Base-by-base conservation (phyloP, 139 green algal genomes). In the Zygnema circumcarinatum region DNA sequence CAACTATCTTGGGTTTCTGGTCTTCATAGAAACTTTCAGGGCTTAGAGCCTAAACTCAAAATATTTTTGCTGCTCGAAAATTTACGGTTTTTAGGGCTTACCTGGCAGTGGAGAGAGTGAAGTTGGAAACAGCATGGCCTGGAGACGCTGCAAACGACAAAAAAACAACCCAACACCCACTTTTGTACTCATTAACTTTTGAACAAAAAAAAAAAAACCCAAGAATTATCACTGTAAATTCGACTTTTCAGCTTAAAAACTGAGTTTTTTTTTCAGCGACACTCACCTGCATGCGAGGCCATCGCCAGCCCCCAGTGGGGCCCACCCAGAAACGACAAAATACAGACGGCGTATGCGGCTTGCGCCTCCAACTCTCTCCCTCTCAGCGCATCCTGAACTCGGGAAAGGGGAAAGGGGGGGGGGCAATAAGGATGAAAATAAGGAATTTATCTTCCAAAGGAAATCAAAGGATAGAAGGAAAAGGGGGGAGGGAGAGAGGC, bases 301-400 rank as follows among this genome's bases (percentile, higher is more conserved):
- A 97, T 95, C 38, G 95, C 95, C 1, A 96, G 39, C n/a, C 95
- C 95, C 95, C 96, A 98, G 85, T 98, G 96, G 25, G 97, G 93
- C 1, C 93, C 96, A 22, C 96, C 96, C n/a, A 98, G 84, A 80
- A 98, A 98, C 16, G 93, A 94, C 1, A 95, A 90, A 39, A 98
- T 98, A 21, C 84, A 91, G 1, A 93, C 95, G 2, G 94, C 96
- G 52, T 98, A 98, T 1, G 87, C 89, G 0, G 95, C 82, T 88
- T 97, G 94, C 52, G 93, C 67, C n/a, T 52, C 67, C 22, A 53
- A 74, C 20, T 20, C 31, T 1, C 67, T 42, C 0, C 0, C 38
- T 31, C 32, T 33, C 82, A 88, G 80, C 22, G 36, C 72, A 38
- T 88, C 76, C 80, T 81, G 85, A 32, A 52, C 29, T 1, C 33